Conservation (phyloP, 306 rosid species). For the Lathyrus aphaca region DNA sequence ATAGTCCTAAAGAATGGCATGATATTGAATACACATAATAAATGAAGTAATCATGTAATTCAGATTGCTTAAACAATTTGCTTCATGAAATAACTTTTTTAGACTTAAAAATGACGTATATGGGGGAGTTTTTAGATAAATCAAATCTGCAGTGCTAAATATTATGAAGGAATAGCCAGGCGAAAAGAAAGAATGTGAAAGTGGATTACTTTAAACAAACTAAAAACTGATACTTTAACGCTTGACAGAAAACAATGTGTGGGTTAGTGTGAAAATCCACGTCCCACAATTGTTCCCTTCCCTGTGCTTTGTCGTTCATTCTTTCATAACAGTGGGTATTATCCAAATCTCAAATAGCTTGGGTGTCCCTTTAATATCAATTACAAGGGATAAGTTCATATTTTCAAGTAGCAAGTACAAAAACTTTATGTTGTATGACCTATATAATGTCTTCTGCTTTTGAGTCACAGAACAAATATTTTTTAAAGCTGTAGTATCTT, state of each 20-base stretch:
- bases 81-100: slow-evolving; percentile 3
- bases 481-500: neutral
- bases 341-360: slow-evolving; percentile 9
- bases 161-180: too few relatives aligned
- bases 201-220: too few relatives aligned
- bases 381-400: slow-evolving; percentile 27
- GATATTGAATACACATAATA: neutral
- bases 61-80: slow-evolving; percentile 22
- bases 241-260: too few relatives aligned
- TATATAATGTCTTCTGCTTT: slow-evolving; percentile 1
- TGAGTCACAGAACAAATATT: slow-evolving; percentile 6
- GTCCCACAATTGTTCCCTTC: too few relatives aligned
- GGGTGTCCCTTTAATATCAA: slow-evolving; percentile 16
- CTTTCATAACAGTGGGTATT: too few relatives aligned
- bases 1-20: slow-evolving; percentile 2
- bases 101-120: neutral
- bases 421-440: slow-evolving; percentile 15
- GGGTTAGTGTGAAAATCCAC: too few relatives aligned
- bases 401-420: slow-evolving; percentile 29
- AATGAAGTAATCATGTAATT: slow-evolving; percentile 1
- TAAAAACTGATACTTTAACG: too few relatives aligned
- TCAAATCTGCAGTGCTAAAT: too few relatives aligned
- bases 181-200: too few relatives aligned
- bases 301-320: too few relatives aligned
- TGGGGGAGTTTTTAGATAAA: neutral